Evolutionary conservation across 768 basidiomycete genomes (phyloP).

Genomic region (Trametes cinnabarina): DNA sequence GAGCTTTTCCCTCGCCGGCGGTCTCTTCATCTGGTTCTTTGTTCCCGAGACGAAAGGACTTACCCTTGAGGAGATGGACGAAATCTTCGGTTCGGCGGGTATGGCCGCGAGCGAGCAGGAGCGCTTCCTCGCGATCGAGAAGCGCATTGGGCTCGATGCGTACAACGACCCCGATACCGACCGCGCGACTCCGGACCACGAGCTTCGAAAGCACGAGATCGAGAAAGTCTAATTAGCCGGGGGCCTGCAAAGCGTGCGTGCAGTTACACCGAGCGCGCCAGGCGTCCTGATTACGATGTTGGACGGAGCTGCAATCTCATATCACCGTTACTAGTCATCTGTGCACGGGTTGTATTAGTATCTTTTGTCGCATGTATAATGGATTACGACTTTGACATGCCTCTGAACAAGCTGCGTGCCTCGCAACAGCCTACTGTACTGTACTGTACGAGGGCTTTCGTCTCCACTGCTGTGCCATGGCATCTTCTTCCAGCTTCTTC

Average conservation of each 20-base stretch:
- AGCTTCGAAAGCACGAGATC: conserved; percentile 8
- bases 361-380: background rate
- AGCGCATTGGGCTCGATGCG: conserved; percentile 58
- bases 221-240: conserved; percentile 7
- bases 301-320: background rate
- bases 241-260: background rate
- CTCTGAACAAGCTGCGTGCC: too few species aligned
- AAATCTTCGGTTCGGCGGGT: conserved; percentile 63
- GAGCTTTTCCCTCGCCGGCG: conserved; percentile 67
- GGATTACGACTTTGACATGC: background rate
- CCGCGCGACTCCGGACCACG: conserved; percentile 3
- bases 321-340: background rate
- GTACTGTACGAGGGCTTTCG: too few species aligned
- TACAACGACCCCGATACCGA: conserved; percentile 25
- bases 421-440: too few species aligned
- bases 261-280: background rate
- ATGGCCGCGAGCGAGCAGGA: conserved; percentile 56
- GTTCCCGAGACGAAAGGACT: conserved; percentile 76
- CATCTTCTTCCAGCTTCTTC: too few species aligned
- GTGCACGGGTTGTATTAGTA: background rate
- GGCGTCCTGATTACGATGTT: background rate
- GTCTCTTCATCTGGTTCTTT: conserved; percentile 62
- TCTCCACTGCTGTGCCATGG: too few species aligned
- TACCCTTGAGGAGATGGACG: conserved; percentile 78
- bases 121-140: conserved; percentile 50